Evolutionary conservation across 148 eudicot genomes (phyloP).

Genomic region (Amaranthus hypochondriacus): DNA sequence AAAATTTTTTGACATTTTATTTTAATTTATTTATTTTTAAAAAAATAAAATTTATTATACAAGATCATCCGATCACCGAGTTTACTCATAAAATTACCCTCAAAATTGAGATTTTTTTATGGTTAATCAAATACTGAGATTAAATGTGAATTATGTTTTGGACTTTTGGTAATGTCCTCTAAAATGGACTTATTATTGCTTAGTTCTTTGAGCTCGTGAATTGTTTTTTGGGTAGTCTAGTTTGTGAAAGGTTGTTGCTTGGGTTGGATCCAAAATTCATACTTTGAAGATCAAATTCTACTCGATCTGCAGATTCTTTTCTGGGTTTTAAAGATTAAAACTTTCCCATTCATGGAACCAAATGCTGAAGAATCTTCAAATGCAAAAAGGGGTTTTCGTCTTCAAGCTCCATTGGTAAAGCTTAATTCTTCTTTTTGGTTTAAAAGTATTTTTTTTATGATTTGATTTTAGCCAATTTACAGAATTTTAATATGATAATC

Average conservation of each 20-base stretch:
- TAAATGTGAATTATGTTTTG: neutral
- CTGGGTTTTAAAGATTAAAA: conserved; percentile 7
- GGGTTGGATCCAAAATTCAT: conserved; percentile 22
- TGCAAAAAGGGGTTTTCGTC: conserved; percentile 58
- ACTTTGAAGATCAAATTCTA: conserved; percentile 3
- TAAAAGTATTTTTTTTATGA: conserved; percentile 9
- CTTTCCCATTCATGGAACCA: conserved; percentile 17
- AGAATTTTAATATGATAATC: conserved; percentile 22
- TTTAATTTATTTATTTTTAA: too few relatives aligned
- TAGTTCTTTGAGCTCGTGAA: neutral
- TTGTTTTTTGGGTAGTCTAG: neutral
- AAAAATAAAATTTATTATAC: too few relatives aligned
- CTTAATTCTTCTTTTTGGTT: neutral
- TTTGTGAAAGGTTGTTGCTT: neutral
- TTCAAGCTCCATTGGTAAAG: conserved; percentile 82
- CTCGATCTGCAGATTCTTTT: neutral
- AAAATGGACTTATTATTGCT: neutral
- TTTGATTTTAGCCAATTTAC: conserved; percentile 11
- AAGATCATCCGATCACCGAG: too few relatives aligned
- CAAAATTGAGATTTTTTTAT: too few relatives aligned
- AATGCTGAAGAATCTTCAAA: conserved; percentile 46
- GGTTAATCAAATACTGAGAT: too few relatives aligned
- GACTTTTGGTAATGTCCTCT: too few relatives aligned
- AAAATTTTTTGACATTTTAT: too few relatives aligned
- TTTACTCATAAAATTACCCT: too few relatives aligned